Percentiles rank a stretch among this genome's conserved stretches.
Conservation (phyloP, 1,284 basidiomycete species). For the Ceratobasidium sp. region DNA sequence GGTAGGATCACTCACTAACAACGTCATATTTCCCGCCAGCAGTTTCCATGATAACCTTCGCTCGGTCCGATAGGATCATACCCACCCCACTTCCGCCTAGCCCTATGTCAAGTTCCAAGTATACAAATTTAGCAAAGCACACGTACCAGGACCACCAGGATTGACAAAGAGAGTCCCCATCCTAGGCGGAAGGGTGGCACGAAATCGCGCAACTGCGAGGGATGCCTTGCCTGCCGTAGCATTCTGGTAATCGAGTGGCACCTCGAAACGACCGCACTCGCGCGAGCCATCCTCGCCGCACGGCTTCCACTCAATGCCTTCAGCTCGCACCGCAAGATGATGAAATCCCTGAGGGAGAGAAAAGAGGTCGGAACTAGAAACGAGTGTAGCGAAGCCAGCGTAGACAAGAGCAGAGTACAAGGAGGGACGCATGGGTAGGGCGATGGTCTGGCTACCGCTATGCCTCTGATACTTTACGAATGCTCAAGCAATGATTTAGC, state of each 20-base stretch:
- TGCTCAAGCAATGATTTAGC: too few species aligned
- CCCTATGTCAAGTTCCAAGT: neutral
- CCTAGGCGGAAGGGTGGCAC: conserved; percentile 22
- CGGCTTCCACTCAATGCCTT: too few species aligned
- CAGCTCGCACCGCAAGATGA: too few species aligned
- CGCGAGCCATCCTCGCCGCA: neutral
- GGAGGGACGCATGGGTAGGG: too few species aligned
- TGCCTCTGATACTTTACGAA: too few species aligned
- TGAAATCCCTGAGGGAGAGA: too few species aligned
- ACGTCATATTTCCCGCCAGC: conserved; percentile 44
- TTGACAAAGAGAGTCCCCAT: conserved; percentile 44
- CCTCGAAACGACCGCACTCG: conserved; percentile 44
- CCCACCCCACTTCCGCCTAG: conserved; percentile 27
- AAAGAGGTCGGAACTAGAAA: too few species aligned
- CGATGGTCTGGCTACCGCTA: too few species aligned
- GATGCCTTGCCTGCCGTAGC: conserved; percentile 30
- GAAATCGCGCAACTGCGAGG: conserved; percentile 32
- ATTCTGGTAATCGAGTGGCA: conserved; percentile 45
- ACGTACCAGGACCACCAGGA: conserved; percentile 40
- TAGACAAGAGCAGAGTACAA: too few species aligned
- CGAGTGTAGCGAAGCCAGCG: too few species aligned
- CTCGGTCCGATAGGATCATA: too few species aligned
- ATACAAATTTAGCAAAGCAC: neutral
- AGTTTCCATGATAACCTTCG: too few species aligned
- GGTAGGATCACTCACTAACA: conserved; percentile 14